Base-by-base conservation (phyloP, 805 yeast genomes). In the Ogataea thermomethanolica region DNA sequence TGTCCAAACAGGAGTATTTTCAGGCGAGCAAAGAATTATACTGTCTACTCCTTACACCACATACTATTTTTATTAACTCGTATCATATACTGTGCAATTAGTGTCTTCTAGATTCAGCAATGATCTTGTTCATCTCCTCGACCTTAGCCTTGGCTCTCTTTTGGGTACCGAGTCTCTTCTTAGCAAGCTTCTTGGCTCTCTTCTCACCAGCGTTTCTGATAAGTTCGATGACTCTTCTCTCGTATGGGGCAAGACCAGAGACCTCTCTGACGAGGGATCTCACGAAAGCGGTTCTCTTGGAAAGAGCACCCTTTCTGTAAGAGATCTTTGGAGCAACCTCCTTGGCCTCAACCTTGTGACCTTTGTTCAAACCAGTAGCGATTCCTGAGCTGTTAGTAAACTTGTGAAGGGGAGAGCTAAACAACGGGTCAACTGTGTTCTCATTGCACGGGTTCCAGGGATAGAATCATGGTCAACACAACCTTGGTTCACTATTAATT, bases 141-240 rank as follows among this genome's bases (percentile, higher is more conserved):
- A 93, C 95, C 90, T 93, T 93, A 73, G 88, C 93, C 86, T 88
- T 87, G 66, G 98, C 97, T 82, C 99, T 95, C 80, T 81, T 83
- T 84, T 91, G 95, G 65, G 99, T 88, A 78, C 99, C 99, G 70
- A 93, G 87, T 87, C 93, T 91, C 95, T 87, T 93, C 93, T 93
- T 93, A 60, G 98, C 97, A 70, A 93, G 89, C 89, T 93, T 93
- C 88, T 93, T 87, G 62, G 99, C 99, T 81, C 98, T 93, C 95
- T 93, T 93, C 79, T 93, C 99, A 83, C 96, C 96, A 71, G 96
- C 90, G 80, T 95, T 93, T 84, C 99, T 93, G 84, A 93, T 81
- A 78, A 93, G 82, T 79, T 93, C 99, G 67, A 95, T 85, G 71
- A 93, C 83, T 79, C 99, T 90, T 82, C 96, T 90, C 81, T 93